Conservation (phyloP, 768 basidiomycete species). For the Clitopilus passeckerianus region DNA sequence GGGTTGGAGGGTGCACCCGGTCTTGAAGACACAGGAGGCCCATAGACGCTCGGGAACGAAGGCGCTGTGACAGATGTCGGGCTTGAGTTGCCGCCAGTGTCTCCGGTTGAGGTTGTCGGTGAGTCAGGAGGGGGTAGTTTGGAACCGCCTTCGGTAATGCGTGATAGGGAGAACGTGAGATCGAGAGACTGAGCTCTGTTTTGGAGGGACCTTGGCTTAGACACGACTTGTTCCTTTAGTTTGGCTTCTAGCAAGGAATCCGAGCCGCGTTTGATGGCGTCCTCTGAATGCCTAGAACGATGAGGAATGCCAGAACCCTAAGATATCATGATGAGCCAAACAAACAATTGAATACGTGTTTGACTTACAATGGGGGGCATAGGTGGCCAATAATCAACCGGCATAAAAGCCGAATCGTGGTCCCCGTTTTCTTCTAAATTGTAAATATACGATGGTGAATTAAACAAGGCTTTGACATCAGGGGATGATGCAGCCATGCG, state of each 20-base stretch:
- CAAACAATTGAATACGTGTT: conserved; percentile 4
- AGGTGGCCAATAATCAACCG: conserved; percentile 73
- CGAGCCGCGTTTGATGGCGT: conserved; percentile 75
- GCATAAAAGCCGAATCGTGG: conserved; percentile 52
- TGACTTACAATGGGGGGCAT: conserved; percentile 67
- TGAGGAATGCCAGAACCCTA: conserved; percentile 68
- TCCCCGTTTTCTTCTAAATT: conserved; percentile 73
- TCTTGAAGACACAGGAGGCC: conserved; percentile 45
- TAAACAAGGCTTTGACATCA: conserved; percentile 93
- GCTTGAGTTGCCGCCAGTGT: conserved; percentile 72
- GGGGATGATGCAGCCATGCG: conserved; percentile 87
- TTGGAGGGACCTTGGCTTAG: conserved; percentile 76
- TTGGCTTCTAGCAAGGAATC: conserved; percentile 84
- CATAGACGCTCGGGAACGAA: conserved; percentile 83
- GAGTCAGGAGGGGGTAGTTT: conserved; percentile 70
- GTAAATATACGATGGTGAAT: conserved; percentile 79
- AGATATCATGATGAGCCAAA: conserved; percentile 9
- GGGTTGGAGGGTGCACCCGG: conserved; percentile 38
- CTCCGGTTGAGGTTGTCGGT: conserved; percentile 72
- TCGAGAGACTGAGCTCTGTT: conserved; percentile 90
- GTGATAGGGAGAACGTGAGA: conserved; percentile 78
- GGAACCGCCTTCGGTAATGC: conserved; percentile 65
- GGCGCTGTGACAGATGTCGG: conserved; percentile 77
- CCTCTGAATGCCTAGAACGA: conserved; percentile 67
- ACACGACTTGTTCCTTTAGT: conserved; percentile 61